phyloP scores from a whole-genome alignment of 768 basidiomycete genomes.

The Trametes punicea region DNA sequence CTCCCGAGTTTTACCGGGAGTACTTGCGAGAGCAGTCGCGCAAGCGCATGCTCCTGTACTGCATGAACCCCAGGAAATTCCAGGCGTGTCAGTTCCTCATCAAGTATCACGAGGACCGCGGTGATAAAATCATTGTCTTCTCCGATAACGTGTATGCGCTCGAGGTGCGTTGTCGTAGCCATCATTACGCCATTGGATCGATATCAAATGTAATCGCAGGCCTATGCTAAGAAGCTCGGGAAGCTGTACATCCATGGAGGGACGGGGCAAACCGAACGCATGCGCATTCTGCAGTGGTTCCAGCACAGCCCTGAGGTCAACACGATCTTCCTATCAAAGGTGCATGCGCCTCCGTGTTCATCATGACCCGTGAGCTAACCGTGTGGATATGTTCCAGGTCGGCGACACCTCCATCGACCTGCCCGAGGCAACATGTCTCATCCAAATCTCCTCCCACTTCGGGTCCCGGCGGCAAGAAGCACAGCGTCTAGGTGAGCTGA shows the following conservation, averaged over 20 bases:
- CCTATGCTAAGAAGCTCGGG: constrained; percentile 89
- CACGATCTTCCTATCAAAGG: constrained; percentile 97
- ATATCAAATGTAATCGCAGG: constrained; percentile 38
- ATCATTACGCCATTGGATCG: background rate
- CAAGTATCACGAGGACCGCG: constrained; percentile 95
- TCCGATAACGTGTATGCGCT: constrained; percentile 97
- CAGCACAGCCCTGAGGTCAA: constrained; percentile 94
- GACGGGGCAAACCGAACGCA: constrained; percentile 91
- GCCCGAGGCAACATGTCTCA: constrained; percentile 98
- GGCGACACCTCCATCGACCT: constrained; percentile 99
- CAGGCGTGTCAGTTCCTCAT: constrained; percentile 99
- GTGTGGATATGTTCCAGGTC: constrained; percentile 49
- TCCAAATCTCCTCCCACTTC: constrained; percentile 99
- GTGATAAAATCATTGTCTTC: constrained; percentile 99
- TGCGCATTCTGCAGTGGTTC: constrained; percentile 93
- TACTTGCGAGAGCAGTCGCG: constrained; percentile 91
- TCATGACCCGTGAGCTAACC: background rate
- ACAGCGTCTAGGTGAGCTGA: constrained; percentile 75
- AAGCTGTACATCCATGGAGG: constrained; percentile 97
- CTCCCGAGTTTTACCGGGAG: constrained; percentile 97
- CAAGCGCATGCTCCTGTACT: constrained; percentile 94
- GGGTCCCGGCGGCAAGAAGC: constrained; percentile 98
- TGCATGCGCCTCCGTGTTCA: constrained; percentile 6
- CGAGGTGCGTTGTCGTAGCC: constrained; percentile 54
- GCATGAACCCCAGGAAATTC: constrained; percentile 99